Percentiles rank a stretch among this genome's conserved stretches.
Evolutionary conservation across 176 grass and related monocot genomes (phyloP).

Genomic region (Eleusine coracana): DNA sequence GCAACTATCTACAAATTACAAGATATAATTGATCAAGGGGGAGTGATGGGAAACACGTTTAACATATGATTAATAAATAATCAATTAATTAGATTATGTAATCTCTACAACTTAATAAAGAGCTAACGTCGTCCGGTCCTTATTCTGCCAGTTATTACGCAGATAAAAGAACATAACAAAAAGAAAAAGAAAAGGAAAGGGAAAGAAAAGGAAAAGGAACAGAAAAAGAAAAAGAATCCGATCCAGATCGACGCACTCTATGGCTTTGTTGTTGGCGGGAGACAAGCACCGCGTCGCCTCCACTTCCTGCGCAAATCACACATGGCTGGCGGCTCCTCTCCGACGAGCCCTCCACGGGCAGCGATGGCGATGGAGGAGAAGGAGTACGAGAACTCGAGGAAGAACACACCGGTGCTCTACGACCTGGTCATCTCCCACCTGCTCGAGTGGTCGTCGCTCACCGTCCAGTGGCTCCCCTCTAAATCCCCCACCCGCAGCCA

Average conservation of each 20-base stretch:
- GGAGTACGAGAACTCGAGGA: constrained; percentile 91
- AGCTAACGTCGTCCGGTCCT: too few relatives aligned
- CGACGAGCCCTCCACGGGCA: constrained; percentile 4
- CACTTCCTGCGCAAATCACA: constrained; percentile 42
- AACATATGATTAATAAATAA: too few relatives aligned
- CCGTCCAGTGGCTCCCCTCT: constrained; percentile 73
- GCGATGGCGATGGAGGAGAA: background rate
- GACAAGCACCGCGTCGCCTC: constrained; percentile 26
- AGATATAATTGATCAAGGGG: too few relatives aligned
- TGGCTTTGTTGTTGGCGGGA: constrained; percentile 44
- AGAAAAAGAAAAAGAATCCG: too few relatives aligned
- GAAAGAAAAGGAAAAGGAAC: too few relatives aligned
- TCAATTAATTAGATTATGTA: too few relatives aligned
- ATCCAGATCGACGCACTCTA: background rate
- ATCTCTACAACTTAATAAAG: too few relatives aligned
- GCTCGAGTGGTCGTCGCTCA: constrained; percentile 93
- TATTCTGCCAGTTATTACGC: too few relatives aligned
- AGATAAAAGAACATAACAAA: too few relatives aligned
- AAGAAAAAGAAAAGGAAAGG: too few relatives aligned
- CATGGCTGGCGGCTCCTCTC: constrained; percentile 46
- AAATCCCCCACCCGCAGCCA: constrained; percentile 42
- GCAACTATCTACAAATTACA: too few relatives aligned
- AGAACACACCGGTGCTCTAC: constrained; percentile 87
- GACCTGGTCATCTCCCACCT: constrained; percentile 89
- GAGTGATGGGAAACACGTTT: too few relatives aligned